These are phyloP conservation scores for Rhizopus delemar DNA, from an alignment of 371 early-diverging fungal genomes.

Conservation along the genomic window DNA sequence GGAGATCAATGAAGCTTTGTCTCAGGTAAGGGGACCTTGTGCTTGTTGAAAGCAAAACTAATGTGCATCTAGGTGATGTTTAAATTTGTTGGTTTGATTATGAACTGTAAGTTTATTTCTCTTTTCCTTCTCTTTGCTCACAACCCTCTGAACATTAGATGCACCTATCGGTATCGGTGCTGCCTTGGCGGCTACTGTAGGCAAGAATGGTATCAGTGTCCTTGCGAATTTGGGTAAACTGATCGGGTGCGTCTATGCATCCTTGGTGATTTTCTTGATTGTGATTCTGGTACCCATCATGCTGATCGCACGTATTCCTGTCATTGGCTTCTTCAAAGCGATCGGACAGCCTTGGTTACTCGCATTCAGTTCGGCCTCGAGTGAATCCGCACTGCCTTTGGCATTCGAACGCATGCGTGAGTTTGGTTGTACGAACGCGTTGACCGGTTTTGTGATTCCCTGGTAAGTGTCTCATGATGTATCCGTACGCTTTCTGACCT, in stretches of 20 bases:
- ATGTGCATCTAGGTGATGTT: slow-evolving; percentile 59
- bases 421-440: slow-evolving; percentile 73
- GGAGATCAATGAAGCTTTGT: slow-evolving; percentile 58
- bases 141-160: slow-evolving; percentile 23
- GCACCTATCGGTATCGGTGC: slow-evolving; percentile 78
- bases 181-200: slow-evolving; percentile 69
- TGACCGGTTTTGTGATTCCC: slow-evolving; percentile 77
- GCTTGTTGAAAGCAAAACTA: not conserved
- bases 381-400: slow-evolving; percentile 77
- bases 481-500: not conserved
- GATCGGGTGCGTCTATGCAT: slow-evolving; percentile 68
- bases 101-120: slow-evolving; percentile 52
- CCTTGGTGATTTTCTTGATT: slow-evolving; percentile 61
- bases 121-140: not conserved
- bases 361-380: slow-evolving; percentile 86
- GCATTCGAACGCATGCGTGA: slow-evolving; percentile 75
- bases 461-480: slow-evolving; percentile 17
- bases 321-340: slow-evolving; percentile 56
- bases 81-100: slow-evolving; percentile 66
- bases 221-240: slow-evolving; percentile 69
- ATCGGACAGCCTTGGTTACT: slow-evolving; percentile 70
- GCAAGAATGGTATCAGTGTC: slow-evolving; percentile 65
- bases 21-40: slow-evolving; percentile 24
- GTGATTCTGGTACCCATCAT: slow-evolving; percentile 69
- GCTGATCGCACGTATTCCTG: slow-evolving; percentile 57